Evolutionary conservation across 192 early-diverging fungal genomes (phyloP), one percentile per base, ranked within the genome.

Genomic region (Dissophora ornata): DNA sequence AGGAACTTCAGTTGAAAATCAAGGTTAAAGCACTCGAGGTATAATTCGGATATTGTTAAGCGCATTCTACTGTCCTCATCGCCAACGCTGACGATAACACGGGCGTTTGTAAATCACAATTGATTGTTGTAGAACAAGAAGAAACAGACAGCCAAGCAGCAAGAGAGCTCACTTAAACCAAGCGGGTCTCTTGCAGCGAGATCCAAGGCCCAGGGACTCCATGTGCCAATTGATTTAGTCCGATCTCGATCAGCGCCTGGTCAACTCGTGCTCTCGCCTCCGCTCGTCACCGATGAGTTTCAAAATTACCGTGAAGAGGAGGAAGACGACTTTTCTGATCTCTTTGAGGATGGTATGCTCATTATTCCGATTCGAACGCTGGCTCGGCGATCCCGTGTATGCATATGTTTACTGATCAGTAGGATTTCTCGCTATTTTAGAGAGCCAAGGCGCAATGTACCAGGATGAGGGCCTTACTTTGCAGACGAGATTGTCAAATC

Each of bases 401-500:
- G n/a, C n/a, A n/a, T n/a, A n/a, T n/a, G n/a, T n/a, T n/a, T n/a
- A n/a, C n/a, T n/a, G n/a, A n/a, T n/a, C n/a, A n/a, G n/a, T n/a
- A n/a, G n/a, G n/a, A n/a, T n/a, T n/a, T n/a, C n/a, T n/a, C n/a
- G n/a, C n/a, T n/a, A n/a, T n/a, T n/a, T n/a, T 46, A 73, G 70
- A 66, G 48, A 46, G 42, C 29, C 62, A 61, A 24, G 36, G 62
- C 15, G 50, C 33, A 38, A 60, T 58, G 48, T 69, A 62, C 21
- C 62, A 55, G 18, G 60, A 65, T 48, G 61, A 81, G 24, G 73
- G 60, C 0, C 63, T 82, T 15, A 69, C 60, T 7, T 48, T 82
- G 24, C 75, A 82, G 52, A 69, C 77, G 12, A 66, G 65, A 40
- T 42, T 69, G n/a, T 82, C 81, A 11, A 82, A 71, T 46, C 77